Evolutionary conservation across 176 grass and related monocot genomes (phyloP).

Genomic region (maize (Zea mays)): Zm-B73-REFERENCE-NAM-5.0 NC_050098.1:57679001-57679500

Average conservation of each 20-base stretch:
- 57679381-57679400: slow-evolving; percentile 95
- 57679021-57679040: slow-evolving; percentile 29
- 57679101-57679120: slow-evolving; percentile 67
- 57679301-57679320: background rate
- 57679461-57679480: slow-evolving; percentile 72
- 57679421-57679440: slow-evolving; percentile 91
- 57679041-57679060: slow-evolving; percentile 36
- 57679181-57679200: too few relatives aligned
- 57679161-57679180: too few relatives aligned
- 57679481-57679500: slow-evolving; percentile 72
- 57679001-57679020: slow-evolving; percentile 55
- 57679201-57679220: too few relatives aligned
- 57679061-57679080: slow-evolving; percentile 41
- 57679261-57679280: too few relatives aligned
- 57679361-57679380: slow-evolving; percentile 30
- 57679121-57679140: slow-evolving; percentile 64
- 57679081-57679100: slow-evolving; percentile 23
- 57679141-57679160: background rate
- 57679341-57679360: slow-evolving; percentile 20
- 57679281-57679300: too few relatives aligned
- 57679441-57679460: slow-evolving; percentile 98
- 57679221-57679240: too few relatives aligned
- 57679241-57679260: too few relatives aligned
- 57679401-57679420: slow-evolving; percentile 91
- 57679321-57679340: background rate